Base-by-base conservation (phyloP, 1,284 basidiomycete genomes). In the Ceratobasidium sp. region DNA sequence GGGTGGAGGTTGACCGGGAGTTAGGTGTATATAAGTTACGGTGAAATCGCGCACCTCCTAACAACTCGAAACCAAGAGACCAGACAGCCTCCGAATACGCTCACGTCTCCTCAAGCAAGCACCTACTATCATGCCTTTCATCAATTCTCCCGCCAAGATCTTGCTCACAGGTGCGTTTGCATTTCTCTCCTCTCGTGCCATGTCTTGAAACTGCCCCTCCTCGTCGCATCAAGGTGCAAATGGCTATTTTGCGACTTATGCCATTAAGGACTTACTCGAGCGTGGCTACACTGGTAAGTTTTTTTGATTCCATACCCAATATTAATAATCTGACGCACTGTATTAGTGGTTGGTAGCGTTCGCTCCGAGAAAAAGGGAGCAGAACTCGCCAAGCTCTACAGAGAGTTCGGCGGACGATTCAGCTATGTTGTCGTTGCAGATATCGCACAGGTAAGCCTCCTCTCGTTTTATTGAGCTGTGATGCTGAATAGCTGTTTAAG, bases 281-380 rank as follows among this genome's bases (percentile, higher is more conserved):
- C 57, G 57, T 4, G 57, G 57, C 19, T 60, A 60, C 57, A 60
- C 57, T 2, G 57, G 57, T 60, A 9, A 44, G 31, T 60, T n/a
- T n/a, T 6, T 9, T 2, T 27, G 2, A 14, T n/a, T 60, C 8
- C 36, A 44, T 8, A 41, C n/a, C 8, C 41, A 7, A 17, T 4
- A 41, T 19, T 19, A 36, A 11, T n/a, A 36, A 17, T 27, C n/a
- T n/a, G n/a, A n/a, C n/a, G n/a, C n/a, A n/a, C 27, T 15, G n/a
- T 31, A 5, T 41, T 9, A 60, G 57, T 60, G 33, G 33, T 41
- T 44, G 57, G 57, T 9, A 60, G 31, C 17, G 57, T 60, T 41
- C 57, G 33, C 11, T 14, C 57, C n/a, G 57, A 15, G 15, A n/a
- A 19, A 15, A 60, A 60, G 24, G 57, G 57, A 17, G 29, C 36